These are phyloP conservation scores for Mariannaea sp. DNA, from an alignment of 2,329 filamentous ascomycete species.

Conservation along the genomic window DNA sequence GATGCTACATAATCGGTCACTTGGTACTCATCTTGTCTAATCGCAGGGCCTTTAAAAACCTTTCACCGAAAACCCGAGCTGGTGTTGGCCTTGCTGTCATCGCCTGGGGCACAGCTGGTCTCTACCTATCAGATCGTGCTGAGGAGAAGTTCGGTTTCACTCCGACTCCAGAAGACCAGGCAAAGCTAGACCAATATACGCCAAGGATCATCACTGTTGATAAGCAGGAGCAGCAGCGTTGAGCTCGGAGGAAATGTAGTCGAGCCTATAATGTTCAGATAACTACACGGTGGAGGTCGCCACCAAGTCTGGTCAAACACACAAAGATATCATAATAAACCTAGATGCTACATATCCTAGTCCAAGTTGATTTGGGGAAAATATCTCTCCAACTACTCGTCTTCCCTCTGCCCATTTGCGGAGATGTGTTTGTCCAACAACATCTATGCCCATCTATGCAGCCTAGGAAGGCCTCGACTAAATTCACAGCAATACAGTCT, in stretches of 20 bases:
- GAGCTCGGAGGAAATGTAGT: not conserved
- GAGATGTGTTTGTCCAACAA: too few relatives aligned
- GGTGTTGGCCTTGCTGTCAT: slow-evolving; percentile 76
- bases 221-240: slow-evolving; percentile 27
- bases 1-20: not conserved
- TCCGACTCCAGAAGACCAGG: slow-evolving; percentile 74
- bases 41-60: slow-evolving; percentile 69
- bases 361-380: too few relatives aligned
- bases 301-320: too few relatives aligned
- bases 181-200: slow-evolving; percentile 63
- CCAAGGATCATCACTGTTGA: slow-evolving; percentile 69
- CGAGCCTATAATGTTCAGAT: too few relatives aligned
- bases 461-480: too few relatives aligned
- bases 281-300: too few relatives aligned
- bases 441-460: too few relatives aligned
- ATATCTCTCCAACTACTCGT: too few relatives aligned
- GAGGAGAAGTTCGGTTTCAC: slow-evolving; percentile 76
- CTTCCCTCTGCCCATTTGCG: too few relatives aligned
- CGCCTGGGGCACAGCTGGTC: slow-evolving; percentile 73
- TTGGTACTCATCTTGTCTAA: not conserved
- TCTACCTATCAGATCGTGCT: slow-evolving; percentile 73
- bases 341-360: too few relatives aligned
- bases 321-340: too few relatives aligned
- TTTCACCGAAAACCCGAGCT: slow-evolving; percentile 71
- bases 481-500: too few relatives aligned